phyloP scores from a whole-genome alignment of 2,329 filamentous ascomycete genomes.

The Pseudocercospora macadamiae region DNA sequence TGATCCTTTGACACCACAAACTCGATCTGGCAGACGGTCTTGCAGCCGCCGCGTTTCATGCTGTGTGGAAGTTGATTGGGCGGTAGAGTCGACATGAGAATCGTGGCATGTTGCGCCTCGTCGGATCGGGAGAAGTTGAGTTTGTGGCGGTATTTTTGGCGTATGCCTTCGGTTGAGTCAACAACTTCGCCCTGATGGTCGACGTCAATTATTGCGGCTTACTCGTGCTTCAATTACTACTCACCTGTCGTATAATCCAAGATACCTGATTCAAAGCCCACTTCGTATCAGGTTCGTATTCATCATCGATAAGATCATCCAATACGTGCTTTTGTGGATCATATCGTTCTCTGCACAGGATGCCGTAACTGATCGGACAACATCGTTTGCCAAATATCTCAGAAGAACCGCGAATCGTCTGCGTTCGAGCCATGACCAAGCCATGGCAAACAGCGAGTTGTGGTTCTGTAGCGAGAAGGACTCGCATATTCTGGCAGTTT shows the following conservation, averaged over 20 bases:
- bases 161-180: background rate
- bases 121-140: background rate
- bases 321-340: background rate
- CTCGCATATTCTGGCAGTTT: conserved; percentile 26
- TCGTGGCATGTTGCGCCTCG: background rate
- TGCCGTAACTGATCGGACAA: background rate
- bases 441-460: conserved; percentile 20
- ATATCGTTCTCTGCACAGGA: background rate
- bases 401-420: background rate
- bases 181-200: background rate
- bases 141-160: conserved; percentile 3
- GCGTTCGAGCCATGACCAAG: conserved; percentile 15
- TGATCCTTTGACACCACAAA: background rate
- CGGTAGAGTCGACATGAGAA: background rate
- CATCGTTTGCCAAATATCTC: background rate
- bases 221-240: background rate
- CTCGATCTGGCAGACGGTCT: background rate
- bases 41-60: background rate
- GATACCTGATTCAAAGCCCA: background rate
- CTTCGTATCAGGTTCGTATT: background rate
- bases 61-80: background rate
- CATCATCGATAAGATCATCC: background rate
- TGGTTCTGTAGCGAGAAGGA: conserved; percentile 35
- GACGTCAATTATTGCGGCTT: background rate
- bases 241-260: conserved; percentile 1